phyloP scores from a whole-genome alignment of 495 filamentous ascomycete genomes.

The Neurospora intermedia region DNA sequence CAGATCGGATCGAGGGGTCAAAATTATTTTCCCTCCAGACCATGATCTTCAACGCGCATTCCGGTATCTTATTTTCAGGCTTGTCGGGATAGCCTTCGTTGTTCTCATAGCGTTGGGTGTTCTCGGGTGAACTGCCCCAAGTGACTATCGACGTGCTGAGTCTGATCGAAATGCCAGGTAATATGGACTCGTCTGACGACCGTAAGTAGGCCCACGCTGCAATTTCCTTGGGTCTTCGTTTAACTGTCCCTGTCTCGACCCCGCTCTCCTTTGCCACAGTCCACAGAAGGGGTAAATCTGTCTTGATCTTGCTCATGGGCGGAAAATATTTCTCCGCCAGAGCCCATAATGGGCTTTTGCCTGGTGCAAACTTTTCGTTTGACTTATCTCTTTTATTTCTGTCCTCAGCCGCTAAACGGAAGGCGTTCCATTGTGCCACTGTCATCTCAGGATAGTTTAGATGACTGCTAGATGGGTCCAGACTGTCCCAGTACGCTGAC shows the following conservation, averaged over 20 bases:
- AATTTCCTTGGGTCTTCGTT: not conserved
- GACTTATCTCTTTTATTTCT: conserved; percentile 36
- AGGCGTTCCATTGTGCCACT: conserved; percentile 35
- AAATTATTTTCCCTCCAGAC: conserved; percentile 54
- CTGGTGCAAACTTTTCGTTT: conserved; percentile 35
- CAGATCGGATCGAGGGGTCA: conserved; percentile 29
- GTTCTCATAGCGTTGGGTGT: conserved; percentile 53
- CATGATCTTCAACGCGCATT: conserved; percentile 66
- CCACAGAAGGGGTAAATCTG: not conserved
- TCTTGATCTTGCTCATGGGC: conserved; percentile 8
- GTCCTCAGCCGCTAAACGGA: conserved; percentile 27
- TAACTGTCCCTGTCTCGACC: not conserved
- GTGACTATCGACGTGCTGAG: conserved; percentile 55
- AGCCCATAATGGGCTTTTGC: conserved; percentile 32
- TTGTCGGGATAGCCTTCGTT: conserved; percentile 54
- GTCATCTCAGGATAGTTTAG: conserved; percentile 45
- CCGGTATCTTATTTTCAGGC: conserved; percentile 51
- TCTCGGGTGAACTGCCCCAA: conserved; percentile 59
- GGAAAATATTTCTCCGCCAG: conserved; percentile 40
- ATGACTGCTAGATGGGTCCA: conserved; percentile 40
- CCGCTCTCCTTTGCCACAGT: not conserved
- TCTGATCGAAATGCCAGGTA: conserved; percentile 44
- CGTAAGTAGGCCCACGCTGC: not conserved
- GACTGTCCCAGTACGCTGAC: conserved; percentile 38
- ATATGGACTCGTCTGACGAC: not conserved